Conservation (phyloP, 371 early-diverging fungal species). For the Mucor irregularis region DNA sequence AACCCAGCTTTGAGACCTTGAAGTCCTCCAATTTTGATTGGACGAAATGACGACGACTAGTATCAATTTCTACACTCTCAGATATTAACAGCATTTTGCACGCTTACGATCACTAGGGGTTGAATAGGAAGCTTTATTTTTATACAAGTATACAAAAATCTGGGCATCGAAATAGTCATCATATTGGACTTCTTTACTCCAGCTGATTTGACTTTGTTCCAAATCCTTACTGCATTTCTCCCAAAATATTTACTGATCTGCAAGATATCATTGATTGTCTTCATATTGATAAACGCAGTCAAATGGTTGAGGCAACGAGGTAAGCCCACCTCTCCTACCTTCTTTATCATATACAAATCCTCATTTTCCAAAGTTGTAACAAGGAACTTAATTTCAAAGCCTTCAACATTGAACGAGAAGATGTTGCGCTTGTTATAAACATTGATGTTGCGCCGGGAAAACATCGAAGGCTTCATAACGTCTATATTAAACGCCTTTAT, state of each 20-base stretch:
- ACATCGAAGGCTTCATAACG: background rate
- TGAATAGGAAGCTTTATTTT: too few relatives aligned
- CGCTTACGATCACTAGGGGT: background rate
- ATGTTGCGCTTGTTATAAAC: constrained; percentile 1
- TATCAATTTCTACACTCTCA: too few relatives aligned
- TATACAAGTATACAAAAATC: too few relatives aligned
- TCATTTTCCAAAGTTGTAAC: constrained; percentile 5
- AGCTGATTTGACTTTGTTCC: background rate
- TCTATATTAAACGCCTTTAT: constrained; percentile 4
- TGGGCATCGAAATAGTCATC: background rate
- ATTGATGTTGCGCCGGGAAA: constrained; percentile 2
- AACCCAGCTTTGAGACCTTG: too few relatives aligned
- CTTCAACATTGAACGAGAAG: constrained; percentile 1
- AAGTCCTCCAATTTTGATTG: too few relatives aligned
- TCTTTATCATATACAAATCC: background rate
- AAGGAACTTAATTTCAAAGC: constrained; percentile 3
- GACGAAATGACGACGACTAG: too few relatives aligned
- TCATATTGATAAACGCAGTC: constrained; percentile 5
- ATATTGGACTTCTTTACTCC: background rate
- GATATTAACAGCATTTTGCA: too few relatives aligned
- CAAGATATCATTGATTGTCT: constrained; percentile 2
- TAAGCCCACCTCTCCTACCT: background rate
- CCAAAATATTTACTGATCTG: constrained; percentile 10
- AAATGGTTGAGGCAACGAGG: background rate
- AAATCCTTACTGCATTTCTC: background rate